phyloP scores from a whole-genome alignment of 192 early-diverging fungal species.

The Entomortierella parvispora region DNA sequence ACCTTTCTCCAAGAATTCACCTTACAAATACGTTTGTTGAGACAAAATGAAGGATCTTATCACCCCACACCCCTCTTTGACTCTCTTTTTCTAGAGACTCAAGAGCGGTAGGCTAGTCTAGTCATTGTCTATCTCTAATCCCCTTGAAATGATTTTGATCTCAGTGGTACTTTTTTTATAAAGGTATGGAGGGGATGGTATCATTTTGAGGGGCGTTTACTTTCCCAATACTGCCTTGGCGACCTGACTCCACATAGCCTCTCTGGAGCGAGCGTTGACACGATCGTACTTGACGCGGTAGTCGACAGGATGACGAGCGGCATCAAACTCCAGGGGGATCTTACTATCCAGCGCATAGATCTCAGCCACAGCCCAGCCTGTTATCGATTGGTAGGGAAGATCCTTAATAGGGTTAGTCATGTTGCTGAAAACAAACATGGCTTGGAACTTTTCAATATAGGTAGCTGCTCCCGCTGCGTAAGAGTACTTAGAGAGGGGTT shows the following conservation, averaged over 20 bases:
- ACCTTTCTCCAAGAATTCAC: no score
- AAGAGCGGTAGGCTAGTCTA: no score
- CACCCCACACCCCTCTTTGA: no score
- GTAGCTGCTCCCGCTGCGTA: not conserved
- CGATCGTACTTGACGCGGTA: constrained; percentile 1
- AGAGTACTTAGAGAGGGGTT: constrained; percentile 8
- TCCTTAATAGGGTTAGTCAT: constrained; percentile 9
- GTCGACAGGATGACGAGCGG: not conserved
- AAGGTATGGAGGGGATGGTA: no score
- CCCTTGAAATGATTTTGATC: no score
- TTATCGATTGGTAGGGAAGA: not conserved
- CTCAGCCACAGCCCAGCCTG: not conserved
- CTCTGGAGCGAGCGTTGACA: not conserved
- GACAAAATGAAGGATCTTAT: no score
- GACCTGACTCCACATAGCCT: constrained; percentile 12
- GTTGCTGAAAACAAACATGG: constrained; percentile 1
- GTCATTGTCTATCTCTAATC: no score
- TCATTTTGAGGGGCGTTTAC: not conserved
- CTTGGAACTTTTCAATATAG: not conserved
- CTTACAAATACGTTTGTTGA: no score
- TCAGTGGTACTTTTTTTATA: no score
- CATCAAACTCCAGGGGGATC: constrained; percentile 16
- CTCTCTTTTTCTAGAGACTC: no score
- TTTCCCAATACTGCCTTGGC: constrained; percentile 6
- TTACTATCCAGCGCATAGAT: not conserved